Evolutionary conservation across 78 protist species (phyloP).

Genomic region (Protostelium mycophagum): DNA sequence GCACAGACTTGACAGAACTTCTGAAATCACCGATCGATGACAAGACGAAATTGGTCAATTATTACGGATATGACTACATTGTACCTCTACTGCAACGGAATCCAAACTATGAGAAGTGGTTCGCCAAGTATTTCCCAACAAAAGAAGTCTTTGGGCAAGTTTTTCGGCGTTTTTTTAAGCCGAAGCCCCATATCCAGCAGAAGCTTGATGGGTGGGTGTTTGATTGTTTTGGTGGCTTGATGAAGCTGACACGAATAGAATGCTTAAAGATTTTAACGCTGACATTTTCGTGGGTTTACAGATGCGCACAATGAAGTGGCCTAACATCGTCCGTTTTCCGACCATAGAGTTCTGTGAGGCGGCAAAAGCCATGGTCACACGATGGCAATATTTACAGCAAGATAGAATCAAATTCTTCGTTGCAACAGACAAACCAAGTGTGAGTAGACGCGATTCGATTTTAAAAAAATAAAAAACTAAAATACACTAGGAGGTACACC

Average conservation of each 20-base stretch:
- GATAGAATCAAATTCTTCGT: background rate
- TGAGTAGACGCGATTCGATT: too few species aligned
- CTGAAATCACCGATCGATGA: too few species aligned
- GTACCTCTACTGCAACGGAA: background rate
- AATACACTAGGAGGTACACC: too few species aligned
- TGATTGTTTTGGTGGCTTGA: background rate
- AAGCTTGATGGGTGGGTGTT: background rate
- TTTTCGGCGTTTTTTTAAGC: background rate
- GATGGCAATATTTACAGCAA: background rate
- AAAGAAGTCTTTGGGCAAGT: background rate
- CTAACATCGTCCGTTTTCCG: background rate
- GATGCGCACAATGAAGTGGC: background rate
- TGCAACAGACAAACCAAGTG: background rate
- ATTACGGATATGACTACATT: background rate
- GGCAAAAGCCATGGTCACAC: background rate
- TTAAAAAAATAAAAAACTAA: too few species aligned
- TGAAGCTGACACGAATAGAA: background rate
- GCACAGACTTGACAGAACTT: too few species aligned
- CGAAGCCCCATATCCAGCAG: background rate
- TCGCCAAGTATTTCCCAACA: background rate
- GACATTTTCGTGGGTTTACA: background rate
- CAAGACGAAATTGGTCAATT: background rate
- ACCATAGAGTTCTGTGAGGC: background rate
- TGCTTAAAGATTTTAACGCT: background rate
- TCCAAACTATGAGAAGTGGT: background rate